Evolutionary conservation across 768 basidiomycete species (phyloP).

Genomic region (Boletus edulis): DNA sequence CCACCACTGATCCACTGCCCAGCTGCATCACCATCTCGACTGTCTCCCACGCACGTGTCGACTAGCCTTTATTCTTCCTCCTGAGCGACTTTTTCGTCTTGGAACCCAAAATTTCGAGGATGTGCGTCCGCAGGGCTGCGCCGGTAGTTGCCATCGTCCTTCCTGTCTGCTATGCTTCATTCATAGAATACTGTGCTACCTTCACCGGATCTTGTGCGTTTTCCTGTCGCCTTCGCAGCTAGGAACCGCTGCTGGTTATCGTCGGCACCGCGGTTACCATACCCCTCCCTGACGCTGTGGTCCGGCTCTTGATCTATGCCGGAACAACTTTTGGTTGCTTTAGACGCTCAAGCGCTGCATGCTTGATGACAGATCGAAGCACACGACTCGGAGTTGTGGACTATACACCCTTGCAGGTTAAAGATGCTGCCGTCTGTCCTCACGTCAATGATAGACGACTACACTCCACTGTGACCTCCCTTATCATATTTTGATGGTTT

Average conservation of each 20-base stretch:
- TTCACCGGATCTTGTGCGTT: constrained; percentile 62
- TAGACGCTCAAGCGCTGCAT: constrained; percentile 47
- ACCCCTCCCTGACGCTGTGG: too few relatives aligned
- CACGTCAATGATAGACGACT: too few relatives aligned
- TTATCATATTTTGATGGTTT: too few relatives aligned
- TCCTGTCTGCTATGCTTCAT: constrained; percentile 56
- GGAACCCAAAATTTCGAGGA: constrained; percentile 51
- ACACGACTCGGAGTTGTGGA: too few relatives aligned
- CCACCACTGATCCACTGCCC: too few relatives aligned
- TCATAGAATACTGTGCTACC: constrained; percentile 65
- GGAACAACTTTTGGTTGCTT: constrained; percentile 56
- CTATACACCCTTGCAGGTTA: too few relatives aligned
- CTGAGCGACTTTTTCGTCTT: constrained; percentile 67
- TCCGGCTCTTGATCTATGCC: constrained; percentile 50
- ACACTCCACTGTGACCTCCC: too few relatives aligned
- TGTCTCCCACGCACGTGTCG: rapidly evolving
- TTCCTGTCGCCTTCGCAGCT: not conserved
- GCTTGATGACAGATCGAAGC: constrained; percentile 9
- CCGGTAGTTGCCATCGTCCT: too few relatives aligned
- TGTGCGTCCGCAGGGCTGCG: constrained; percentile 8
- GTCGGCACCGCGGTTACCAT: too few relatives aligned
- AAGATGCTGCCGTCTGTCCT: too few relatives aligned
- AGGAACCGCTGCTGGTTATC: too few relatives aligned
- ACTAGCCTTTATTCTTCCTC: constrained; percentile 52
- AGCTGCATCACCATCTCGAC: too few relatives aligned